phyloP scores from a whole-genome alignment of 164 flowering plant species.

The Berberis vulgaris region DNA sequence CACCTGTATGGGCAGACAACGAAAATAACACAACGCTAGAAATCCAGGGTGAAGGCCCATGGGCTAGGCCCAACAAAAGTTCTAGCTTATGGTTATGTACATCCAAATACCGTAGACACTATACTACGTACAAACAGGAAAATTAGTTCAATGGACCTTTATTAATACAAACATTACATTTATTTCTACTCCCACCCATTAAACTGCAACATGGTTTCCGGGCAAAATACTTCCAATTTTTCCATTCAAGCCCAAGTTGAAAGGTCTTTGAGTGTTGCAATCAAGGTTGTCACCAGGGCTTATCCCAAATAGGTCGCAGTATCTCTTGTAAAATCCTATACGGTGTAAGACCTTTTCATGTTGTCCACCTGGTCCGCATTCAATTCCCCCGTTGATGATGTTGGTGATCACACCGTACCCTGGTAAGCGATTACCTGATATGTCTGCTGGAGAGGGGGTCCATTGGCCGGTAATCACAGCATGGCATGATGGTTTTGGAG shows the following conservation, averaged over 20 bases:
- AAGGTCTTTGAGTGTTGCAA: constrained; percentile 30
- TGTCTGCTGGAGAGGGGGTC: constrained; percentile 10
- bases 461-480: constrained; percentile 8
- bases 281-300: constrained; percentile 24
- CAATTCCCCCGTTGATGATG: constrained; percentile 18
- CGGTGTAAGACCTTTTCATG: neutral
- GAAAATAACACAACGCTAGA: no score
- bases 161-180: no score
- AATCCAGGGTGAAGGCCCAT: no score
- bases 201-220: no score
- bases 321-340: constrained; percentile 18
- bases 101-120: no score
- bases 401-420: constrained; percentile 15
- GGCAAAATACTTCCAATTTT: no score
- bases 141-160: no score
- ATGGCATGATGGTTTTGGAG: constrained; percentile 12
- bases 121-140: no score
- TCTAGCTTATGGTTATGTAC: no score
- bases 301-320: constrained; percentile 17
- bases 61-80: no score
- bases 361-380: constrained; percentile 12
- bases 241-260: constrained; percentile 11
- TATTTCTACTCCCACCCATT: no score
- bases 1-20: no score
- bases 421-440: constrained; percentile 13